phyloP scores from a whole-genome alignment of 768 basidiomycete species.

The Clavulina sp. region DNA sequence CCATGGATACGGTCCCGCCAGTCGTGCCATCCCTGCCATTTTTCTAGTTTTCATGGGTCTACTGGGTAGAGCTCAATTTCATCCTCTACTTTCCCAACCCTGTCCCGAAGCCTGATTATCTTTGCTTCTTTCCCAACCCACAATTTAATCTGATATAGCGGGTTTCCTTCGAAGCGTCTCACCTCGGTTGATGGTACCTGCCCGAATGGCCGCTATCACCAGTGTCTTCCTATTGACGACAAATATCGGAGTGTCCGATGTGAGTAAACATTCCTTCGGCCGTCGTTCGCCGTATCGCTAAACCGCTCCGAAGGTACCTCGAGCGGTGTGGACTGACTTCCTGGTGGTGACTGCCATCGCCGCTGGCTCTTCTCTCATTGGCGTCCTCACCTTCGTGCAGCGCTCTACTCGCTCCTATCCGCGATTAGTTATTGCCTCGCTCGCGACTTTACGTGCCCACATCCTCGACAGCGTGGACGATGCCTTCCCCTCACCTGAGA shows the following conservation, averaged over 20 bases:
- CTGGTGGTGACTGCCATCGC: background rate
- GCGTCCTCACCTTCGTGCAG: slow-evolving; percentile 22
- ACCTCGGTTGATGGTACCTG: slow-evolving; percentile 27
- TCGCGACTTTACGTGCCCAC: slow-evolving; percentile 13
- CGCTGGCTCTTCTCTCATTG: background rate
- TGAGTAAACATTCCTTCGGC: too few species aligned
- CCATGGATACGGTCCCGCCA: slow-evolving; percentile 13
- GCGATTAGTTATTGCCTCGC: slow-evolving; percentile 15
- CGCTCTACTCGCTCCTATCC: slow-evolving; percentile 21
- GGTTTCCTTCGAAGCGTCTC: slow-evolving; percentile 28
- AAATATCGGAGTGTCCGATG: slow-evolving; percentile 20
- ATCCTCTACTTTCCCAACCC: slow-evolving; percentile 1
- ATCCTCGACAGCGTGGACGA: background rate
- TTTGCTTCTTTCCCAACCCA: background rate
- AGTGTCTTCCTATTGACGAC: slow-evolving; percentile 30
- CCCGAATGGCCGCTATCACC: slow-evolving; percentile 31
- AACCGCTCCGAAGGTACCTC: background rate
- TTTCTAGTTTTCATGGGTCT: slow-evolving; percentile 26
- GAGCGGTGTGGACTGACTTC: background rate
- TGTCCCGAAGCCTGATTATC: background rate
- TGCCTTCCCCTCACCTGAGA: background rate
- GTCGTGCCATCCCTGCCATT: slow-evolving; percentile 23
- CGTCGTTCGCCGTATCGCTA: background rate
- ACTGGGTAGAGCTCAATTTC: slow-evolving; percentile 16
- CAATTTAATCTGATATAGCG: too few species aligned